Percentiles rank a stretch among this genome's conserved stretches.
phyloP scores from a whole-genome alignment of 371 early-diverging fungal species.

The Mucor lusitanicus region DNA sequence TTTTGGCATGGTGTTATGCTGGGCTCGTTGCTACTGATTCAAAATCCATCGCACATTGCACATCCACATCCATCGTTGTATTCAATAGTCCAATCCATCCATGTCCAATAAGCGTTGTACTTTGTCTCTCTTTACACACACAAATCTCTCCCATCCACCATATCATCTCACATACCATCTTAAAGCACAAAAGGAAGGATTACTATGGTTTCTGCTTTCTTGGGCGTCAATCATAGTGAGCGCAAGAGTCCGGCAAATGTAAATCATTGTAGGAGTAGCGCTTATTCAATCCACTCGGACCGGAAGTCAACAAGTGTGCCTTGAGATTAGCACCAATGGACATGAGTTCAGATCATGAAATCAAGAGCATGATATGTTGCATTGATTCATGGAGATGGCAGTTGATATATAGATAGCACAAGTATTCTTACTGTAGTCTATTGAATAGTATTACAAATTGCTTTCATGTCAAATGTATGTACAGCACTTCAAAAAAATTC shows the following conservation, averaged over 20 bases:
- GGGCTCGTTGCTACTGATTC: not conserved
- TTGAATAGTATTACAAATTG: too few relatives aligned
- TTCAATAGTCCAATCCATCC: not conserved
- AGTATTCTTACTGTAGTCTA: too few relatives aligned
- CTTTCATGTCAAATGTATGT: too few relatives aligned
- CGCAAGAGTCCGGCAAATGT: not conserved
- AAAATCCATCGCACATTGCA: not conserved
- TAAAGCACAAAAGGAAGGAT: slow-evolving; percentile 18
- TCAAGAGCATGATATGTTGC: too few relatives aligned
- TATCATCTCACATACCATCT: slow-evolving; percentile 12
- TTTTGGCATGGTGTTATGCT: not conserved
- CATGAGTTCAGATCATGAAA: too few relatives aligned
- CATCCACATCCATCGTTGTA: not conserved
- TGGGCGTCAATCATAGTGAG: slow-evolving; percentile 6
- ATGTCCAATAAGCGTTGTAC: not conserved
- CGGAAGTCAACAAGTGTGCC: not conserved
- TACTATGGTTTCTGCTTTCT: slow-evolving; percentile 10
- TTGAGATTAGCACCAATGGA: too few relatives aligned
- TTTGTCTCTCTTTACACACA: not conserved
- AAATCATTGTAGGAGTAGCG: not conserved
- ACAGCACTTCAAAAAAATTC: too few relatives aligned
- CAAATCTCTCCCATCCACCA: not conserved
- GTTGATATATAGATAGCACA: too few relatives aligned
- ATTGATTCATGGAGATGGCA: too few relatives aligned
- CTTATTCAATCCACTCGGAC: not conserved